These are phyloP conservation scores for Harringtonia lauricola DNA, from an alignment of 2,329 filamentous ascomycete genomes.

Conservation along the genomic window DNA sequence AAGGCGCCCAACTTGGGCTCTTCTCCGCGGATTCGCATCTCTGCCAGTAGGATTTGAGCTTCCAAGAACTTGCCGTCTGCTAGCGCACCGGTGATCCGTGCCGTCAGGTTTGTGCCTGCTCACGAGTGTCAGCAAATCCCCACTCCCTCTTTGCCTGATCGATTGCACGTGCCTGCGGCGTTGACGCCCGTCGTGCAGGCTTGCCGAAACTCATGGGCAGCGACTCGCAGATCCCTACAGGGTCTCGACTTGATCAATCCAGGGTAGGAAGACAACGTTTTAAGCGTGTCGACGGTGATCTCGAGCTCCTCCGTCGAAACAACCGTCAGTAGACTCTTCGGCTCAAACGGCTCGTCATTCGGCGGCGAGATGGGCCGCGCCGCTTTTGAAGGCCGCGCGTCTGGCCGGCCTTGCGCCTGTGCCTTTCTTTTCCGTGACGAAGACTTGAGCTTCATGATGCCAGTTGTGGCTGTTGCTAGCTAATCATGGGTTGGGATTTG, in stretches of 20 bases:
- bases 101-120: conserved; percentile 52
- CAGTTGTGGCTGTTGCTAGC: neutral
- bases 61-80: conserved; percentile 55
- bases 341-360: conserved; percentile 23
- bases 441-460: conserved; percentile 19
- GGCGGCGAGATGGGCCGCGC: conserved; percentile 21
- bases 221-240: conserved; percentile 54
- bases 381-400: neutral
- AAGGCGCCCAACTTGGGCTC: conserved; percentile 57
- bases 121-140: conserved; percentile 7
- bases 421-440: conserved; percentile 33
- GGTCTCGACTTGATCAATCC: conserved; percentile 55
- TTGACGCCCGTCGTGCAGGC: conserved; percentile 57
- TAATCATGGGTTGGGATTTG: no score
- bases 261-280: conserved; percentile 46
- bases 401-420: conserved; percentile 11
- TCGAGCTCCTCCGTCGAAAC: conserved; percentile 56
- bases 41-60: conserved; percentile 53
- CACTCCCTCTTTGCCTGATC: neutral
- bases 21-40: conserved; percentile 58
- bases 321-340: conserved; percentile 40
- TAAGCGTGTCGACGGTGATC: conserved; percentile 53
- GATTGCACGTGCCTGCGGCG: conserved; percentile 29
- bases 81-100: conserved; percentile 53
- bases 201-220: conserved; percentile 59